phyloP scores from a whole-genome alignment of 106 monocot genomes.

The Acorus calamus region DNA sequence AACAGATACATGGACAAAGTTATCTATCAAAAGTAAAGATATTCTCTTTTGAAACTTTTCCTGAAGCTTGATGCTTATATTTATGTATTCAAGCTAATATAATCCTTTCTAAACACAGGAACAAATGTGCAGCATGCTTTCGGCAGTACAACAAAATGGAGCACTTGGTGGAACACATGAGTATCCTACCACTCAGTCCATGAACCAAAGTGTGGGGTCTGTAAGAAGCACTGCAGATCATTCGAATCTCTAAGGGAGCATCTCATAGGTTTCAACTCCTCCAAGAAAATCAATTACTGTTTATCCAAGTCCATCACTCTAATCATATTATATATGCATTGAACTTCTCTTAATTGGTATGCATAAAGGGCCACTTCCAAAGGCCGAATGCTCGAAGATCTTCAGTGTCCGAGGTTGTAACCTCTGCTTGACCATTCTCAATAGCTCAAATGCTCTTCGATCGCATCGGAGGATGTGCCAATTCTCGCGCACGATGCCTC shows the following conservation, averaged over 20 bases:
- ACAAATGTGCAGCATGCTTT: constrained; percentile 83
- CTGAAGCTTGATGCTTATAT: too few species aligned
- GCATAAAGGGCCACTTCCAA: constrained; percentile 52
- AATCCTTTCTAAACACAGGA: constrained; percentile 16
- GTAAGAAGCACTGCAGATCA: constrained; percentile 67
- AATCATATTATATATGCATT: neutral
- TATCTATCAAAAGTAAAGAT: too few species aligned
- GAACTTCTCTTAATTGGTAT: neutral
- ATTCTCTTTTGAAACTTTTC: too few species aligned
- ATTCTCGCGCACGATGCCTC: constrained; percentile 15
- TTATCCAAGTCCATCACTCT: neutral
- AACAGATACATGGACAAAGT: too few species aligned
- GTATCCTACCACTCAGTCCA: constrained; percentile 69
- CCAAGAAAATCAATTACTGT: neutral
- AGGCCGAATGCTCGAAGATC: constrained; percentile 49
- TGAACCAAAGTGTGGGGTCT: constrained; percentile 72
- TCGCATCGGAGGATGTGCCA: constrained; percentile 38
- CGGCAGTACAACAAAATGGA: constrained; percentile 80
- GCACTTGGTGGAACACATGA: constrained; percentile 83
- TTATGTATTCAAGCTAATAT: too few species aligned
- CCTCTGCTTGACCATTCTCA: constrained; percentile 52
- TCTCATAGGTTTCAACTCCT: constrained; percentile 42
- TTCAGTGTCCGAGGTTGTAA: constrained; percentile 51
- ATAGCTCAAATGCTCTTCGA: constrained; percentile 26
- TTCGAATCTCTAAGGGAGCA: constrained; percentile 82